A percentile compares a stretch with the other conserved stretches of the same genome.
Evolutionary conservation across 306 rosid genomes (phyloP).

Genomic region (Heteromeles arbutifolia): DNA sequence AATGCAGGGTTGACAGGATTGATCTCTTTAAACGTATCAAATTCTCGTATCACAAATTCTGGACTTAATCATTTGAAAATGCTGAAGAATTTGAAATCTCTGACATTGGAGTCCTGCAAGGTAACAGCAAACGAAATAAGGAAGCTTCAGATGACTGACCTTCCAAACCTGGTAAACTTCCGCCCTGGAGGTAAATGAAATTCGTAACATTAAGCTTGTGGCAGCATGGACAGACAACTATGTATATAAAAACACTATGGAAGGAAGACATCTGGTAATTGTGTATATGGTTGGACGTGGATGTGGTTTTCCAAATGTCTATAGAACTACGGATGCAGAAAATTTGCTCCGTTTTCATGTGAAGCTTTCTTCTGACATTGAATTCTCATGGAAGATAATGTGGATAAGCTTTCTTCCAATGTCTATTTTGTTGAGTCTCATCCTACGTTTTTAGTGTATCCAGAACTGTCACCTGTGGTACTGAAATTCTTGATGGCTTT

Average conservation of each 20-base stretch:
- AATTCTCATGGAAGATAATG: slow-evolving; percentile 11
- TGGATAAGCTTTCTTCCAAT: slow-evolving; percentile 16
- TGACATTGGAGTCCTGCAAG: slow-evolving; percentile 81
- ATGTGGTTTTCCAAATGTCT: background rate
- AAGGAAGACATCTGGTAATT: background rate
- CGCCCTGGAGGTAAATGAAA: slow-evolving; percentile 35
- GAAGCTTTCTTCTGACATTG: slow-evolving; percentile 20
- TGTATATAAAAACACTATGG: slow-evolving; percentile 14
- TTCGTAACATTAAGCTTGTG: background rate
- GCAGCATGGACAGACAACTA: slow-evolving; percentile 1
- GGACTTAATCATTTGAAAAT: slow-evolving; percentile 76
- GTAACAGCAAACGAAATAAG: slow-evolving; percentile 65
- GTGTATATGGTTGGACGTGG: slow-evolving; percentile 12
- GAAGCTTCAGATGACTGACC: slow-evolving; percentile 64
- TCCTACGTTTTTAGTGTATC: too few species aligned
- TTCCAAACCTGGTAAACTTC: slow-evolving; percentile 79
- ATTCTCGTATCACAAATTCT: slow-evolving; percentile 57
- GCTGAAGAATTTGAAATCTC: slow-evolving; percentile 70
- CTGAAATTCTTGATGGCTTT: too few species aligned
- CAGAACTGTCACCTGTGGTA: too few species aligned
- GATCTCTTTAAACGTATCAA: slow-evolving; percentile 70
- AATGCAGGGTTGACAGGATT: slow-evolving; percentile 70
- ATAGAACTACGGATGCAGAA: background rate
- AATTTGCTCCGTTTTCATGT: slow-evolving; percentile 15
- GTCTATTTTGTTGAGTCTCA: too few species aligned